Conservation (phyloP, 1,139 yeast species). For the Yamadazyma atmosphaerica region DNA sequence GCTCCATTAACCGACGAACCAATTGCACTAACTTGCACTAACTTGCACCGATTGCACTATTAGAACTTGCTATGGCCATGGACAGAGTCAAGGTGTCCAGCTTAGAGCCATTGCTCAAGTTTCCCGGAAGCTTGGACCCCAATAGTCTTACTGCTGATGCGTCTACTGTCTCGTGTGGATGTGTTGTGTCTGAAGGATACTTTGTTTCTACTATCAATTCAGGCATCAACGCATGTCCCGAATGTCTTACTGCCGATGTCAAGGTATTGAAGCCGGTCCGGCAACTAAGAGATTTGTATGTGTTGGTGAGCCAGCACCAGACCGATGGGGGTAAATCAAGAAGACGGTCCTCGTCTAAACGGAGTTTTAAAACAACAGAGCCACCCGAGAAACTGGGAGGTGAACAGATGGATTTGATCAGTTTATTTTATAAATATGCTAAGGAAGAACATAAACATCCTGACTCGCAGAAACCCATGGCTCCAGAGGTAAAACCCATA, state of each 20-base stretch:
- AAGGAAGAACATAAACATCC: constrained; percentile 31
- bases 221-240: constrained; percentile 43
- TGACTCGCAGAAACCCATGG: neutral
- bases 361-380: constrained; percentile 21
- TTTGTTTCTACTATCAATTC: constrained; percentile 25
- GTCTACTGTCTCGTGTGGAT: constrained; percentile 67
- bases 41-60: too few relatives aligned
- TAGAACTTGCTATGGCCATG: too few relatives aligned
- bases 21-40: constrained; percentile 7
- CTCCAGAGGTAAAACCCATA: neutral
- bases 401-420: constrained; percentile 37
- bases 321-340: constrained; percentile 12
- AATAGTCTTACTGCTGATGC: constrained; percentile 45
- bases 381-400: constrained; percentile 10
- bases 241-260: constrained; percentile 37
- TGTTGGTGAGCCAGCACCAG: constrained; percentile 22
- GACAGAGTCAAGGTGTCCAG: constrained; percentile 25
- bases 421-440: constrained; percentile 44
- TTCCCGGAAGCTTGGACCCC: constrained; percentile 23
- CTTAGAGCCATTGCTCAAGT: constrained; percentile 31
- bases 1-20: too few relatives aligned
- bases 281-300: constrained; percentile 55
- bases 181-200: constrained; percentile 58
- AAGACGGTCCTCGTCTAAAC: constrained; percentile 26
- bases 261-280: constrained; percentile 43